Evolutionary conservation across 2,329 filamentous ascomycete species (phyloP).

Genomic region (Grosmannia serpens): DNA sequence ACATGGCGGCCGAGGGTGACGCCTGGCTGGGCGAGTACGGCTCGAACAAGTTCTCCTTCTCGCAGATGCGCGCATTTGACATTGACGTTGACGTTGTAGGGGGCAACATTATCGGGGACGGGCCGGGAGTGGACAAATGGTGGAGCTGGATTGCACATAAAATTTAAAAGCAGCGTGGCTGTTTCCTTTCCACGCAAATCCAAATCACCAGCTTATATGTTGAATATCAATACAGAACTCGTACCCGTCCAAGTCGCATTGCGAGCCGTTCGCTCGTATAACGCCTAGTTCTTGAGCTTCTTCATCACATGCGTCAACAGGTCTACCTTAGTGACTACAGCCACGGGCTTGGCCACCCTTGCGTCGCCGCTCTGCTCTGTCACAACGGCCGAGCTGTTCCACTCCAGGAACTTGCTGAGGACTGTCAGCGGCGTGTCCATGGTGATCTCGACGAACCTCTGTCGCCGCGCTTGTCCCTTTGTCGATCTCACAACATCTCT

Average conservation of each 20-base stretch:
- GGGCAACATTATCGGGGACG: constrained; percentile 57
- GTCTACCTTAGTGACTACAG: constrained; percentile 94
- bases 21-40: constrained; percentile 76
- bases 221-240: background rate
- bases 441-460: constrained; percentile 85
- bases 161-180: constrained; percentile 33
- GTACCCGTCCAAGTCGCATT: background rate
- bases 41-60: constrained; percentile 66
- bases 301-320: constrained; percentile 85
- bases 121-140: constrained; percentile 69
- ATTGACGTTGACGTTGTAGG: constrained; percentile 66
- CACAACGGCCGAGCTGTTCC: constrained; percentile 93
- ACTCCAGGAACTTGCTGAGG: constrained; percentile 89
- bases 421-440: constrained; percentile 73
- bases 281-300: constrained; percentile 27
- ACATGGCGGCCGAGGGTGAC: constrained; percentile 49
- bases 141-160: constrained; percentile 80
- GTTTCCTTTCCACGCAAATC: background rate
- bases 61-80: constrained; percentile 72
- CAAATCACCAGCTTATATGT: background rate
- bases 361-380: constrained; percentile 57
- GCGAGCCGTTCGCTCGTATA: background rate
- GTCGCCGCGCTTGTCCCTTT: constrained; percentile 17
- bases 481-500: constrained; percentile 41
- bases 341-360: constrained; percentile 61